phyloP scores from a whole-genome alignment of 78 protist species.

The Ministeria vibrans region DNA sequence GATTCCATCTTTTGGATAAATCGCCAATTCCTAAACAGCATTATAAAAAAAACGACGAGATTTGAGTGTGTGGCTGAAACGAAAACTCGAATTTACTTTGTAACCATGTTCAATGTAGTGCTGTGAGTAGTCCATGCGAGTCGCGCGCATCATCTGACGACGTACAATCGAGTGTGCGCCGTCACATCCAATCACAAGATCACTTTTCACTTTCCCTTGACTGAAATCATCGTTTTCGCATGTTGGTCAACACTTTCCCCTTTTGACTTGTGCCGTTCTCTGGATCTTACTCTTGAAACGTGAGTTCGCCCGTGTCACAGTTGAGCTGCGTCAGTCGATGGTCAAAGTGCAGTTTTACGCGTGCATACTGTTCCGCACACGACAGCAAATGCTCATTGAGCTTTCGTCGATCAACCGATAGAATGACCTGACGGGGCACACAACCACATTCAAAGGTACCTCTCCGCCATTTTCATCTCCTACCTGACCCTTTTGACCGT shows the following conservation, averaged over 20 bases:
- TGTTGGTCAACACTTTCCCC: no score
- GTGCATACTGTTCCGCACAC: slow-evolving; percentile 22
- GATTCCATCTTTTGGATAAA: slow-evolving; percentile 54
- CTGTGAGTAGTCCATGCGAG: slow-evolving; percentile 17
- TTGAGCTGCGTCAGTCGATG: slow-evolving; percentile 8
- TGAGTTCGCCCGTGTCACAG: not conserved
- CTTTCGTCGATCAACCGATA: slow-evolving; percentile 25
- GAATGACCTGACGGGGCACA: slow-evolving; percentile 27
- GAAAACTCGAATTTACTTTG: no score
- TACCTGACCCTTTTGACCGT: slow-evolving; percentile 3
- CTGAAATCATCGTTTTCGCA: no score
- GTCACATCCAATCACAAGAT: slow-evolving; percentile 32
- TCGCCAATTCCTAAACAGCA: no score
- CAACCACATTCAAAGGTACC: no score
- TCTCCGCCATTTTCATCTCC: not conserved
- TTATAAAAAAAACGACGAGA: no score
- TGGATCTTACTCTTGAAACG: not conserved
- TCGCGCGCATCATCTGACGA: not conserved
- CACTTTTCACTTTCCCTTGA: not conserved
- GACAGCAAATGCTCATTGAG: slow-evolving; percentile 35
- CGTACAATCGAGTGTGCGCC: slow-evolving; percentile 39
- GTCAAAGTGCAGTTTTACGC: slow-evolving; percentile 20
- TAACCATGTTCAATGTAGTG: slow-evolving; percentile 36
- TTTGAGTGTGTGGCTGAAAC: no score
- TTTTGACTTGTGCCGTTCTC: no score